Conservation (phyloP, 139 green algal genomes). For the Chlorella vulgaris region DNA sequence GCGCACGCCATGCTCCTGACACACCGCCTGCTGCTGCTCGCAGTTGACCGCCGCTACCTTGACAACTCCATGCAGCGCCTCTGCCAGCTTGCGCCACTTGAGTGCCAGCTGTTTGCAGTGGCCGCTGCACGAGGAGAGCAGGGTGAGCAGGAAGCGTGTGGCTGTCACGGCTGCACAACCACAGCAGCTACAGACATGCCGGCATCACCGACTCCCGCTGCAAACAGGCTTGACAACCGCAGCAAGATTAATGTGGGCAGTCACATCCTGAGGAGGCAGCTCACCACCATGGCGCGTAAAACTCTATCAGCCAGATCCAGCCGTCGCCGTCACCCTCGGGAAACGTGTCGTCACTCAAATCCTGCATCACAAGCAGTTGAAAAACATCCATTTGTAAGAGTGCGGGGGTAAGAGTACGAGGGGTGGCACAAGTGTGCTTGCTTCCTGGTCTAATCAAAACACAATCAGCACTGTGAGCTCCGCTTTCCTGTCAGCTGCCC, state of each 20-base stretch:
- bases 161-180: neutral
- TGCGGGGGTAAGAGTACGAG: too few relatives aligned
- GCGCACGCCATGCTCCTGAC: conserved; percentile 63
- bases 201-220: too few relatives aligned
- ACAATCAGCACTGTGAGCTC: too few relatives aligned
- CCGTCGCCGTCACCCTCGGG: conserved; percentile 50
- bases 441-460: too few relatives aligned
- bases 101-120: conserved; percentile 78
- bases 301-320: conserved; percentile 79
- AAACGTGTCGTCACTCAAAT: conserved; percentile 59
- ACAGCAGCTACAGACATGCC: neutral
- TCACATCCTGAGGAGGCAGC: neutral
- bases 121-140: conserved; percentile 45
- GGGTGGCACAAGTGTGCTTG: too few relatives aligned
- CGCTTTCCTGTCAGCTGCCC: too few relatives aligned
- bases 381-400: too few relatives aligned
- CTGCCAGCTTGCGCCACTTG: conserved; percentile 75
- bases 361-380: neutral
- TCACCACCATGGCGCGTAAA: conserved; percentile 75
- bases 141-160: neutral
- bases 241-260: neutral
- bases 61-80: conserved; percentile 73
- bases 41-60: conserved; percentile 84
- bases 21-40: conserved; percentile 72
- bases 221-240: neutral